These are phyloP conservation scores for Blastobotrys proliferans DNA, from an alignment of 1,139 yeast genomes.

Conservation along the genomic window DNA sequence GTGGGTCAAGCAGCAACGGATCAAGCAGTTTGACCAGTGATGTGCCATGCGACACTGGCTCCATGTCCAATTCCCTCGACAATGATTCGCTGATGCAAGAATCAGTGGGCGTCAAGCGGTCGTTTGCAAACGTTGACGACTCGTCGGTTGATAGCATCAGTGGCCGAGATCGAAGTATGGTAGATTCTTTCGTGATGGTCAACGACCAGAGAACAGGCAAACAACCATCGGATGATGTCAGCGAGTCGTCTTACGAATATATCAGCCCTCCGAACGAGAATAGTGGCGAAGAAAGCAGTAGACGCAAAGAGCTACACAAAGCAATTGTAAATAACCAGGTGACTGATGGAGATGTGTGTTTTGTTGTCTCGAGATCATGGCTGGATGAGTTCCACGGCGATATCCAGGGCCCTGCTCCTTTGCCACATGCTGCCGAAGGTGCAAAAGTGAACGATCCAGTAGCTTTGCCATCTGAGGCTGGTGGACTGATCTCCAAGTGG, in stretches of 20 bases:
- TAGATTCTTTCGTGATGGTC: slow-evolving; percentile 3
- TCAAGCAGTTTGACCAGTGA: not conserved
- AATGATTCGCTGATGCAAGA: no score
- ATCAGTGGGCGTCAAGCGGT: slow-evolving; percentile 1
- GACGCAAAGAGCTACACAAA: not conserved
- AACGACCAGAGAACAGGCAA: not conserved
- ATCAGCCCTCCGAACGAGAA: not conserved
- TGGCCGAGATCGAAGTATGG: not conserved
- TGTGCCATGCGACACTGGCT: not conserved
- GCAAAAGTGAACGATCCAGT: not conserved
- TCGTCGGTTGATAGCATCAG: not conserved
- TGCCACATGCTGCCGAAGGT: no score
- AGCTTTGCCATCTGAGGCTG: slow-evolving; percentile 7
- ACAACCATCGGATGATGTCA: not conserved
- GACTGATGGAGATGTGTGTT: slow-evolving; percentile 5
- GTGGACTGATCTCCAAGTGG: slow-evolving; percentile 4
- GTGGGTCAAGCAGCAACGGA: not conserved
- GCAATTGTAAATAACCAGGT: not conserved
- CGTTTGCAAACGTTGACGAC: slow-evolving; percentile 8
- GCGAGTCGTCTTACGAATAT: slow-evolving; percentile 2
- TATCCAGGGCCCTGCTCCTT: not conserved
- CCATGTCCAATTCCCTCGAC: no score
- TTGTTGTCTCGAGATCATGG: slow-evolving; percentile 2
- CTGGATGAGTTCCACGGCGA: not conserved
- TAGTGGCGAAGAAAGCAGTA: not conserved